These are phyloP conservation scores for Eleusine coracana DNA, from an alignment of 176 grass and related monocot genomes.

Conservation along the genomic window DNA sequence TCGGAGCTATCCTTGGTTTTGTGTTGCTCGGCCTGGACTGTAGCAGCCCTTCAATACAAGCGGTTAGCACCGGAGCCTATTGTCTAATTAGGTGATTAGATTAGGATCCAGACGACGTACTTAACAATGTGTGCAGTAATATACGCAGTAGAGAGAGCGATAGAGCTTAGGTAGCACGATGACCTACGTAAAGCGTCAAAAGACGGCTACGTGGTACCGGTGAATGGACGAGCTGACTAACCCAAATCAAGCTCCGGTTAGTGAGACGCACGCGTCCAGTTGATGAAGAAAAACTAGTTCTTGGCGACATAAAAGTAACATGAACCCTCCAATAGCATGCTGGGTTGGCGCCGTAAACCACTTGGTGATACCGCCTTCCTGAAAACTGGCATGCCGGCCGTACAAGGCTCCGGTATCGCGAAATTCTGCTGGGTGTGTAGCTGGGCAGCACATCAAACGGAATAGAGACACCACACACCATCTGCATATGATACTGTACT, in stretches of 20 bases:
- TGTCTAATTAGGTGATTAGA: no score
- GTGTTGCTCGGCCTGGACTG: background rate
- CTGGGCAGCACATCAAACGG: background rate
- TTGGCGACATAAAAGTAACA: background rate
- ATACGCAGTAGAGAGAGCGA: background rate
- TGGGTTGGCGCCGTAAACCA: background rate
- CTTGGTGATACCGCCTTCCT: slow-evolving; percentile 21
- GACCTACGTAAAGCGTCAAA: background rate
- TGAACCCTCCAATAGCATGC: background rate
- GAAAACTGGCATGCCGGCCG: background rate
- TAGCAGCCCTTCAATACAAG: background rate
- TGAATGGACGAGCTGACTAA: background rate
- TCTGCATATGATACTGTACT: no score
- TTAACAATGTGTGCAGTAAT: background rate
- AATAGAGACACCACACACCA: no score
- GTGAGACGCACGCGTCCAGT: background rate
- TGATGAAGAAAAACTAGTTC: background rate
- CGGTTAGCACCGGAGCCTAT: background rate
- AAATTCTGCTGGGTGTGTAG: background rate
- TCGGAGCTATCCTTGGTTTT: background rate
- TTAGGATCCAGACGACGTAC: no score
- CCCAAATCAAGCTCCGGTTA: background rate
- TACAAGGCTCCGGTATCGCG: slow-evolving; percentile 12
- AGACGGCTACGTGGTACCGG: background rate
- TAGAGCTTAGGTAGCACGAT: slow-evolving; percentile 10